Conservation (phyloP, 2,329 filamentous ascomycete genomes). For the Colletotrichum echinochloae region DNA sequence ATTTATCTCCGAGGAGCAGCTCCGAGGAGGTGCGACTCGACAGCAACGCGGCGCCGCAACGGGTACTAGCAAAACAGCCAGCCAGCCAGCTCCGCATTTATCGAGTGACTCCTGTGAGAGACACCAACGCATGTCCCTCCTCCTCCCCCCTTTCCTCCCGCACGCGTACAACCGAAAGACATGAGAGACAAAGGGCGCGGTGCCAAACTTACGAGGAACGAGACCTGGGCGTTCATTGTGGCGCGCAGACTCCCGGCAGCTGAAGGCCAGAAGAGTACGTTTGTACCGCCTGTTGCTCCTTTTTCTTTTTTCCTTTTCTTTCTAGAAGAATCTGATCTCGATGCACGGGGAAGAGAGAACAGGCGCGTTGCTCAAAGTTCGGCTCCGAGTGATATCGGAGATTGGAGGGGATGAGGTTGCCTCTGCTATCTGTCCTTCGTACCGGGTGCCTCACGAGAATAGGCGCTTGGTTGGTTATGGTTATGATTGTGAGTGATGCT, state of each 20-base stretch:
- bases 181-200: constrained; percentile 7
- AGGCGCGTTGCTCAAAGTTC: constrained; percentile 7
- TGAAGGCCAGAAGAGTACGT: constrained; percentile 17
- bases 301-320: background rate
- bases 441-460: constrained; percentile 13
- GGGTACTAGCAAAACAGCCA: constrained; percentile 7
- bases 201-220: constrained; percentile 40
- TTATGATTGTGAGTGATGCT: background rate
- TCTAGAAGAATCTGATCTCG: constrained; percentile 22
- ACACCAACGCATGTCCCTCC: background rate
- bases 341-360: constrained; percentile 19
- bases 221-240: constrained; percentile 69
- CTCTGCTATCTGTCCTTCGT: constrained; percentile 11
- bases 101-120: constrained; percentile 18
- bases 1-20: constrained; percentile 21
- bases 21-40: constrained; percentile 21
- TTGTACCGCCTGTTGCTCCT: background rate
- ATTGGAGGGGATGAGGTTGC: background rate
- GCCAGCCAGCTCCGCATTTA: constrained; percentile 35
- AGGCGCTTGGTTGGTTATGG: background rate
- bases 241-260: constrained; percentile 15
- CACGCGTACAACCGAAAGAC: background rate
- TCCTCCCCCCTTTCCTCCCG: background rate
- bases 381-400: constrained; percentile 22
- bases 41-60: constrained; percentile 19